Conservation (phyloP, 257 asterid species). For the Nicotiana benthamiana region DNA sequence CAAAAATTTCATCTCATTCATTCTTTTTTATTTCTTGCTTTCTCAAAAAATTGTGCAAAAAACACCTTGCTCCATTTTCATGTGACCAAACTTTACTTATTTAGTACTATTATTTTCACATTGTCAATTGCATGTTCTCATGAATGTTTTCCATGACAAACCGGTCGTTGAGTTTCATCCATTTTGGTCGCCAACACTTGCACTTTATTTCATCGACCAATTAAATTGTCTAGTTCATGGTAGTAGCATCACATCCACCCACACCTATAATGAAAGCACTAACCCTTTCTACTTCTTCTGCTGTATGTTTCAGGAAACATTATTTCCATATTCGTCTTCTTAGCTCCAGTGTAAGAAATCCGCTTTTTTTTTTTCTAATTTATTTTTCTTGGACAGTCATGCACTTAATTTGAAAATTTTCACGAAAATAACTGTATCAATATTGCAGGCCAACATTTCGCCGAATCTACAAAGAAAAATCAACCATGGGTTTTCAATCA, state of each 20-base stretch:
- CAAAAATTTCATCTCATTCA: neutral
- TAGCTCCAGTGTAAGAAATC: conserved; percentile 72
- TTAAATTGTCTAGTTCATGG: neutral
- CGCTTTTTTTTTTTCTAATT: neutral
- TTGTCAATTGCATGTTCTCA: neutral
- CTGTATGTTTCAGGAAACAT: conserved; percentile 51
- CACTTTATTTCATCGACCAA: neutral
- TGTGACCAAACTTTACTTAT: neutral
- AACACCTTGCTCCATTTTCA: neutral
- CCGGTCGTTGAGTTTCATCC: neutral
- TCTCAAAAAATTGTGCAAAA: neutral
- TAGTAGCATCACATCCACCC: neutral
- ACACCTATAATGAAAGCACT: neutral
- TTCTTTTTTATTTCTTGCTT: neutral
- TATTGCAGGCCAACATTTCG: conserved; percentile 51
- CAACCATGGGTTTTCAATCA: conserved; percentile 65
- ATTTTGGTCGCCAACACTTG: neutral
- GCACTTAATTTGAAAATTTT: neutral
- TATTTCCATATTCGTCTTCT: conserved; percentile 53
- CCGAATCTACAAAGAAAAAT: conserved; percentile 48
- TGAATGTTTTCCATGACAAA: conserved; percentile 2
- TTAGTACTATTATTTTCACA: neutral
- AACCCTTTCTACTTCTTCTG: conserved; percentile 2
- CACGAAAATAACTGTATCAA: neutral
- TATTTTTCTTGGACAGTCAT: neutral